Conservation (phyloP, 257 asterid genomes). For the Nicotiana attenuata region DNA sequence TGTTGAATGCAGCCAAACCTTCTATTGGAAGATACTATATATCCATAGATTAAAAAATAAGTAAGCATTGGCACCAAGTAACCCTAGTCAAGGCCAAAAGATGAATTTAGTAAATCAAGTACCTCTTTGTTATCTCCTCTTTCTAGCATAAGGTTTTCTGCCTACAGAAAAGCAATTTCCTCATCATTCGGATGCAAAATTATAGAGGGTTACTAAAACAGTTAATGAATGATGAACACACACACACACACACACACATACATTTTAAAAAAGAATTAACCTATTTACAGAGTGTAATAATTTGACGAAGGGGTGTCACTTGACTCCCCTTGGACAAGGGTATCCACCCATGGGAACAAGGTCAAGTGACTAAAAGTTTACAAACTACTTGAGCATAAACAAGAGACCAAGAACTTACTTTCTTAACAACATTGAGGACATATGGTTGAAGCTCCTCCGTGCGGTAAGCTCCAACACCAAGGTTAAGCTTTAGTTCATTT, state of each 20-base stretch:
- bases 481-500: slow-evolving; percentile 80
- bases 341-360: background rate
- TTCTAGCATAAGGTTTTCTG: slow-evolving; percentile 89
- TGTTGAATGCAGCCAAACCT: slow-evolving; percentile 97
- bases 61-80: slow-evolving; percentile 24
- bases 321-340: too few relatives aligned
- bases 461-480: slow-evolving; percentile 97
- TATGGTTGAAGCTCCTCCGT: slow-evolving; percentile 96
- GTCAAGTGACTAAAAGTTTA: background rate
- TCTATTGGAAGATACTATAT: slow-evolving; percentile 93
- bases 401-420: slow-evolving; percentile 40
- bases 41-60: slow-evolving; percentile 12
- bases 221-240: background rate
- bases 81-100: slow-evolving; percentile 6
- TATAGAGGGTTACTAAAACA: background rate
- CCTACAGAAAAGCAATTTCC: slow-evolving; percentile 31
- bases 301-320: too few relatives aligned
- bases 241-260: too few relatives aligned
- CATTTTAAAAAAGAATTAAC: too few relatives aligned
- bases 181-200: background rate
- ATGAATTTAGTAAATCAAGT: slow-evolving; percentile 12
- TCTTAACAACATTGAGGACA: slow-evolving; percentile 93
- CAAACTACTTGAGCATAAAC: background rate
- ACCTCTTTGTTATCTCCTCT: slow-evolving; percentile 95
- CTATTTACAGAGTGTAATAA: too few relatives aligned